Conservation (phyloP, 176 grass and related monocot species). For the Areca catechu region DNA sequence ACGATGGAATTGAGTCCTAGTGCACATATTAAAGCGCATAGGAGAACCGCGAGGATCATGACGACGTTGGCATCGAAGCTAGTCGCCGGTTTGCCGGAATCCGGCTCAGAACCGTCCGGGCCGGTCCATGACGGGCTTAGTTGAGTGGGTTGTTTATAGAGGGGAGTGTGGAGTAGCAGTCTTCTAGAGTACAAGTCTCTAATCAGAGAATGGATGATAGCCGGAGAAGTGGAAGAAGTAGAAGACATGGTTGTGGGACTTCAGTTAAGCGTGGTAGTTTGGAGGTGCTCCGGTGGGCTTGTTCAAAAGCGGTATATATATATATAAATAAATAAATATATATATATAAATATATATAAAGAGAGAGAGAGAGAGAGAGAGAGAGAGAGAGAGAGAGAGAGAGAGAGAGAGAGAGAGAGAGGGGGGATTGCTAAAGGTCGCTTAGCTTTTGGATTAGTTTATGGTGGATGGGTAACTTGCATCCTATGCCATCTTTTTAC, state of each 20-base stretch:
- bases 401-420: no score
- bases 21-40: conserved; percentile 66
- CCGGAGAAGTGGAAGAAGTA: conserved; percentile 20
- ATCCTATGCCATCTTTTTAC: conserved; percentile 8
- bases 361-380: no score
- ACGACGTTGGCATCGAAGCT: conserved; percentile 67
- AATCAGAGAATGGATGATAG: background rate
- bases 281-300: background rate
- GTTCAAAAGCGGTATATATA: conserved; percentile 6
- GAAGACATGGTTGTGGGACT: conserved; percentile 21
- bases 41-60: conserved; percentile 71
- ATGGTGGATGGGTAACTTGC: background rate
- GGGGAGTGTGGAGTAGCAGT: conserved; percentile 46
- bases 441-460: no score
- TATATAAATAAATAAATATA: conserved; percentile 11
- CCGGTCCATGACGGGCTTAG: conserved; percentile 22
- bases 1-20: conserved; percentile 74
- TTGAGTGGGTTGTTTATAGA: conserved; percentile 35
- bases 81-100: conserved; percentile 3
- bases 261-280: background rate
- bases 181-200: conserved; percentile 47
- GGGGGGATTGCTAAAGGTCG: background rate
- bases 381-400: no score
- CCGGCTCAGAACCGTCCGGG: background rate
- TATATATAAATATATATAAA: no score